These are phyloP conservation scores for Ophiostoma angusticollis DNA, from an alignment of 2,329 filamentous ascomycete species.

Conservation along the genomic window DNA sequence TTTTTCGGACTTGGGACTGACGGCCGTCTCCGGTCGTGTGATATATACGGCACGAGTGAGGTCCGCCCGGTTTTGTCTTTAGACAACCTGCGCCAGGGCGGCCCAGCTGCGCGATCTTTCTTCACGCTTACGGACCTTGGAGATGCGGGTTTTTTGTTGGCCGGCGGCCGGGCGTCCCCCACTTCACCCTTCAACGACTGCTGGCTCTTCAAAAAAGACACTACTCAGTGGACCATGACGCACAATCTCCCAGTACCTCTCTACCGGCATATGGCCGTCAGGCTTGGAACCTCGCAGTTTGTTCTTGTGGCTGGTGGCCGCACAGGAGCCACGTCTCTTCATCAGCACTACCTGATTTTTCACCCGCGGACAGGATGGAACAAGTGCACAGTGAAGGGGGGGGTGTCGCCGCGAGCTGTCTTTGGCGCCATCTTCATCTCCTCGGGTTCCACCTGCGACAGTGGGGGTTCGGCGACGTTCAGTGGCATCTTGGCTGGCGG, in stretches of 20 bases:
- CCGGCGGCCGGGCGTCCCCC: slow-evolving; percentile 70
- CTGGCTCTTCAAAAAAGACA: slow-evolving; percentile 53
- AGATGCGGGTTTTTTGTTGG: slow-evolving; percentile 46
- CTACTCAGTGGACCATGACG: slow-evolving; percentile 46
- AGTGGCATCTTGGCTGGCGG: slow-evolving; percentile 60
- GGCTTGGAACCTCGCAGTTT: slow-evolving; percentile 33
- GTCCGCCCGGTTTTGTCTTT: slow-evolving; percentile 5
- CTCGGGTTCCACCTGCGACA: slow-evolving; percentile 4
- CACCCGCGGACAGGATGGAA: slow-evolving; percentile 34
- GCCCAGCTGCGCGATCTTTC: slow-evolving; percentile 48
- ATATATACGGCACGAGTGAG: slow-evolving; percentile 28
- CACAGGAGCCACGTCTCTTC: slow-evolving; percentile 32
- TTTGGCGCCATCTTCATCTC: slow-evolving; percentile 32
- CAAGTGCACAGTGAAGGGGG: slow-evolving; percentile 26
- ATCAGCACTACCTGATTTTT: slow-evolving; percentile 42
- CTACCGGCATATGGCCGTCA: slow-evolving; percentile 60
- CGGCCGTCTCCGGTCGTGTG: slow-evolving; percentile 34
- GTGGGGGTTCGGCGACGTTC: slow-evolving; percentile 23
- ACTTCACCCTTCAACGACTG: slow-evolving; percentile 56
- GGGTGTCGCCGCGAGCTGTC: slow-evolving; percentile 22
- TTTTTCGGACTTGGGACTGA: slow-evolving; percentile 32
- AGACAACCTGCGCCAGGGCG: slow-evolving; percentile 15
- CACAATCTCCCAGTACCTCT: slow-evolving; percentile 56
- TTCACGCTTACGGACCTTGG: slow-evolving; percentile 61
- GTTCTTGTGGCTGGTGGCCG: slow-evolving; percentile 53